phyloP scores from a whole-genome alignment of 768 basidiomycete genomes.

The Mycena galopus region DNA sequence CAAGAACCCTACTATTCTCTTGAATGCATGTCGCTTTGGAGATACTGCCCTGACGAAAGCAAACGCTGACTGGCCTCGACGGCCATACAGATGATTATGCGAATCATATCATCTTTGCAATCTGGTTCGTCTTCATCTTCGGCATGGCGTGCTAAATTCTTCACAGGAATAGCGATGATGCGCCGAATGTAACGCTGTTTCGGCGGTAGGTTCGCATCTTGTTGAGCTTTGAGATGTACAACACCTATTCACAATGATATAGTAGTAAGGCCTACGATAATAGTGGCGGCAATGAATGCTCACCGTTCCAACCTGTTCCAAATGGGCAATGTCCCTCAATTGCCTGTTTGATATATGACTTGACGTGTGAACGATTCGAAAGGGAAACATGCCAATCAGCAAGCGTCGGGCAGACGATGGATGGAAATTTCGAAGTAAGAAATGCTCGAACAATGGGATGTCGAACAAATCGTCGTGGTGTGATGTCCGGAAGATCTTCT shows the following conservation, averaged over 20 bases:
- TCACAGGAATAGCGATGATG: constrained; percentile 21
- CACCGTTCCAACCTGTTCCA: constrained; percentile 36
- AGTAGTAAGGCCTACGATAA: background rate
- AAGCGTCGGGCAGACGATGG: constrained; percentile 19
- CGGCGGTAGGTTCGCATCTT: constrained; percentile 34
- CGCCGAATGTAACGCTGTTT: too few relatives aligned
- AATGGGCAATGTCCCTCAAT: too few relatives aligned
- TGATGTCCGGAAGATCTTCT: constrained; percentile 34
- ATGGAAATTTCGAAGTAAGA: constrained; percentile 23
- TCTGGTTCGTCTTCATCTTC: constrained; percentile 15
- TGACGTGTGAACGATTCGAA: too few relatives aligned
- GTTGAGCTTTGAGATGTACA: constrained; percentile 14
- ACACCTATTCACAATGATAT: constrained; percentile 19
- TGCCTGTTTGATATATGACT: too few relatives aligned
- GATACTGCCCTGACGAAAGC: background rate
- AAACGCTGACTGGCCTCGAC: background rate
- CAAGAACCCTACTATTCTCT: constrained; percentile 10
- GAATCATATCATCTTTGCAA: constrained; percentile 10
- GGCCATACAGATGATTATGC: constrained; percentile 43
- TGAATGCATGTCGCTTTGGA: constrained; percentile 28
- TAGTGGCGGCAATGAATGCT: background rate
- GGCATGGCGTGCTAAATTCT: constrained; percentile 14
- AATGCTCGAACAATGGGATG: constrained; percentile 28
- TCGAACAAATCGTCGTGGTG: constrained; percentile 29
- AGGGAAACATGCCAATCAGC: too few relatives aligned